These are phyloP conservation scores for Tetrapisispora pingtungensis DNA, from an alignment of 805 yeast genomes.

Conservation along the genomic window DNA sequence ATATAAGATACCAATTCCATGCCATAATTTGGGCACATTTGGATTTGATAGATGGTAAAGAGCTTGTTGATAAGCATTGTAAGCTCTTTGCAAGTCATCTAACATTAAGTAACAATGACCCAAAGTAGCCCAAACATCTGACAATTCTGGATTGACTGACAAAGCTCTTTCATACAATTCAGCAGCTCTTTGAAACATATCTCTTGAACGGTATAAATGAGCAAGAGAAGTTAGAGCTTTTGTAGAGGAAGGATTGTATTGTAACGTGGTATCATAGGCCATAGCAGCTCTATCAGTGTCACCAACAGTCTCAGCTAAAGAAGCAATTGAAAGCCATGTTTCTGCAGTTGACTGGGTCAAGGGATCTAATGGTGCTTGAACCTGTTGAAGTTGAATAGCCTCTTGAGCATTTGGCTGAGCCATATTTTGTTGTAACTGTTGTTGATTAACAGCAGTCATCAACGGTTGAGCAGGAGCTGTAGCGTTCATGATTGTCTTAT, in stretches of 20 bases:
- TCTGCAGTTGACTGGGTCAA: constrained; percentile 52
- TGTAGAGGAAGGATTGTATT: constrained; percentile 77
- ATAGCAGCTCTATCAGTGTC: constrained; percentile 82
- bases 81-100: constrained; percentile 92
- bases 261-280: constrained; percentile 79
- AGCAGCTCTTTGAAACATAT: constrained; percentile 88
- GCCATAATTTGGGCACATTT: constrained; percentile 95
- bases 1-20: constrained; percentile 93
- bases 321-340: constrained; percentile 85
- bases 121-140: constrained; percentile 93
- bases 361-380: constrained; percentile 23
- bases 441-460: constrained; percentile 1
- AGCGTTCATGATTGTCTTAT: background rate
- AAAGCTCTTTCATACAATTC: constrained; percentile 86
- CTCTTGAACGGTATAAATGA: constrained; percentile 77
- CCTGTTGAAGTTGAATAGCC: constrained; percentile 11
- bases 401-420: constrained; percentile 18
- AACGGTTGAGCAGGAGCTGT: constrained; percentile 2
- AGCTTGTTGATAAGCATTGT: constrained; percentile 94
- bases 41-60: constrained; percentile 83
- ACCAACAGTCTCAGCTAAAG: constrained; percentile 80
- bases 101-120: constrained; percentile 96
- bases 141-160: constrained; percentile 71
- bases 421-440: constrained; percentile 26
- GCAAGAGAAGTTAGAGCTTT: constrained; percentile 81